These are phyloP conservation scores for Zea luxurians DNA, from an alignment of 176 grass and related monocot species.

Conservation along the genomic window DNA sequence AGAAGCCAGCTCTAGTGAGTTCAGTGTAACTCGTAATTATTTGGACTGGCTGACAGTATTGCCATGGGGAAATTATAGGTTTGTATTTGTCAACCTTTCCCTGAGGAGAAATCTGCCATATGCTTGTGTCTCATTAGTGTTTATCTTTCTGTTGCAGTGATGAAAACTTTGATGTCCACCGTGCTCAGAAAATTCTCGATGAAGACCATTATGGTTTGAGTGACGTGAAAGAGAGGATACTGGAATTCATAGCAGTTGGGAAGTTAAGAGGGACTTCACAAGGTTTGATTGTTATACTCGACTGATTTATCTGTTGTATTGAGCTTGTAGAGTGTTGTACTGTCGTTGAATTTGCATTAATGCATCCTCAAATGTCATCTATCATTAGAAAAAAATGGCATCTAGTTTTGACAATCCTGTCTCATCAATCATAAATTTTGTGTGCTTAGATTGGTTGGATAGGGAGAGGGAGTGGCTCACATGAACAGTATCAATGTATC, in stretches of 20 bases:
- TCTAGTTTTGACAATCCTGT: background rate
- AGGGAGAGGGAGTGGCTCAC: background rate
- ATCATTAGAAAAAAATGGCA: slow-evolving; percentile 6
- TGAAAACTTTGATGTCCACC: slow-evolving; percentile 96
- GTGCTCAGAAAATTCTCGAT: slow-evolving; percentile 92
- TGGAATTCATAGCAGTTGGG: slow-evolving; percentile 98
- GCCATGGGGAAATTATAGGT: slow-evolving; percentile 99
- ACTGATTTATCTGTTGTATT: slow-evolving; percentile 25
- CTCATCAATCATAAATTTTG: background rate
- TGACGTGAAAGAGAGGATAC: slow-evolving; percentile 98
- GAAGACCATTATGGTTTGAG: slow-evolving; percentile 99
- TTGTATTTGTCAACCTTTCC: slow-evolving; percentile 36
- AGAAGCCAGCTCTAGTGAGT: slow-evolving; percentile 96
- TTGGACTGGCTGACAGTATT: slow-evolving; percentile 97
- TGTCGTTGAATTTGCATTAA: slow-evolving; percentile 23
- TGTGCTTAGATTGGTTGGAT: background rate
- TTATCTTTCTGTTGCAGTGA: slow-evolving; percentile 51
- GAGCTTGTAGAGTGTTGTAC: slow-evolving; percentile 7
- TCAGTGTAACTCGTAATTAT: slow-evolving; percentile 97
- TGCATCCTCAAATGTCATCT: background rate
- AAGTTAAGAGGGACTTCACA: slow-evolving; percentile 96
- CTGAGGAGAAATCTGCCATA: slow-evolving; percentile 22
- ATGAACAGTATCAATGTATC: background rate
- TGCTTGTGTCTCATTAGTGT: slow-evolving; percentile 29
- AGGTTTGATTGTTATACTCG: slow-evolving; percentile 51